Evolutionary conservation across 768 basidiomycete species (phyloP), one percentile per base, ranked within the genome.

Genomic region (Cyclocybe cylindracea): DNA sequence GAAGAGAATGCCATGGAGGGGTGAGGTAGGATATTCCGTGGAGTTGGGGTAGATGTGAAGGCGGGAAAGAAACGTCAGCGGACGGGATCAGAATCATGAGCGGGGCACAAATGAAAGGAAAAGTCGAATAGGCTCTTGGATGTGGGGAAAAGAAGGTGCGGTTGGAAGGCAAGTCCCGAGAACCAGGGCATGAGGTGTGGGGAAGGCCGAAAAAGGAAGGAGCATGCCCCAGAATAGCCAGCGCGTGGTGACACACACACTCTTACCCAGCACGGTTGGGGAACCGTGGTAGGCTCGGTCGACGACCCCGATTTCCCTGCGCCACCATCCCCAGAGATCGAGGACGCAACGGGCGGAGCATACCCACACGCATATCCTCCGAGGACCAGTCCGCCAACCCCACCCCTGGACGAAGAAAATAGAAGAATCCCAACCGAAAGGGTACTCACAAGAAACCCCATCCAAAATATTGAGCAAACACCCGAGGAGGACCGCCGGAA

Each of bases 401-500:
- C 46, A 32, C 14, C n/a, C 10, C 19, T n/a, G 34, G 16, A 46
- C 39, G 44, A 16, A 18, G 42, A 40, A 36, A 36, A 44, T 29
- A 2, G 2, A 35, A 47, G 46, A 34, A 46, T 46, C 11, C 19
- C 31, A 16, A 13, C 37, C 46, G 16, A 50, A 52, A 42, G 46
- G 40, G 47, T 3, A 78, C 87, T 67, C 64, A 89, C 87, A 98
- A 39, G 90, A 92, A 46, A 99, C 85, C 8, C 94, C 97, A 64
- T 99, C 96, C 33, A 99, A 76, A 39, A 98, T 80, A 61, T 98
- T 98, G 51, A 98, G 72, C 35, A 98, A 67, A 57, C 83, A 79
- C 6, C 94, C 96, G 18, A 97, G 75, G 11, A 94, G 64, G 3
- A 95, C 92, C 0, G 93, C 89, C 1, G 95, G 94, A n/a, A 95